Evolutionary conservation across 1,284 basidiomycete species (phyloP).

Genomic region (Trichosporon coremiiforme): DNA sequence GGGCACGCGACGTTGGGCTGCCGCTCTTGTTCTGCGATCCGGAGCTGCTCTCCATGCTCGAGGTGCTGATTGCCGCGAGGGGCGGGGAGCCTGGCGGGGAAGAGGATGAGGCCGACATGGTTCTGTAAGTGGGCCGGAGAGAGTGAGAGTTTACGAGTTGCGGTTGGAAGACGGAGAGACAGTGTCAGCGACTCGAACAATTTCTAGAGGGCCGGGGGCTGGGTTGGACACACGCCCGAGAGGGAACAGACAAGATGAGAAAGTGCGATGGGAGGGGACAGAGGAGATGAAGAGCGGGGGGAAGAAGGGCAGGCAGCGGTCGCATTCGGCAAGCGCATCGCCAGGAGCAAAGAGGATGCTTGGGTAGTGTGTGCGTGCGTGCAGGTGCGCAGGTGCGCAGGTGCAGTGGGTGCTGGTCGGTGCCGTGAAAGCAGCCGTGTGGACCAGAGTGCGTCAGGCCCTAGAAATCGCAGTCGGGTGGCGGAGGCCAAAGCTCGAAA

Average conservation of each 20-base stretch:
- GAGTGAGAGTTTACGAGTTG: neutral
- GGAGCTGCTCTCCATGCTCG: conserved; percentile 5
- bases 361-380: neutral
- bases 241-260: neutral
- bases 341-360: neutral
- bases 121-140: neutral
- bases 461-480: conserved; percentile 15
- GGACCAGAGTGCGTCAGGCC: neutral
- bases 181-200: conserved; percentile 5
- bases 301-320: neutral
- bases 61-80: conserved; percentile 14
- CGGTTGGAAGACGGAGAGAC: neutral
- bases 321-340: conserved; percentile 4
- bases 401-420: neutral
- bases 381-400: neutral
- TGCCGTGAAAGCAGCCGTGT: conserved; percentile 7
- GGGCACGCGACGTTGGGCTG: neutral
- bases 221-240: neutral
- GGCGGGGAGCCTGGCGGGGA: conserved; percentile 13
- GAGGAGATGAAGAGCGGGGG: neutral
- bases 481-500: conserved; percentile 13
- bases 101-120: conserved; percentile 16
- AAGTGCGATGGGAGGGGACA: neutral
- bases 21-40: conserved; percentile 9
- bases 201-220: neutral